Conservation (phyloP, 192 early-diverging fungal genomes). For the Piromyces sp. region DNA sequence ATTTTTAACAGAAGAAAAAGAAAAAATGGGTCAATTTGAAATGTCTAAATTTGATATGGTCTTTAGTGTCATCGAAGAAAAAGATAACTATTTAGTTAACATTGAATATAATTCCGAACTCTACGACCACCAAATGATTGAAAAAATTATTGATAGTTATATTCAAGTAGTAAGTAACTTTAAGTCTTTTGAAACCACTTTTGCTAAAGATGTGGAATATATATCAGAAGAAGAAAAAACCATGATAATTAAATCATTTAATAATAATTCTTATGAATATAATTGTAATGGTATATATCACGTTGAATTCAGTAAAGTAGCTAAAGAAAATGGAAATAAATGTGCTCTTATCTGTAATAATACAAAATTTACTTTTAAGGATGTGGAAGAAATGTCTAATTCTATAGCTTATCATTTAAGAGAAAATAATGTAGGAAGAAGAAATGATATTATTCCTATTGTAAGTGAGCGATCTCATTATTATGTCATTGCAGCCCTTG, state of each 20-base stretch:
- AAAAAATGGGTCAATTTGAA: neutral
- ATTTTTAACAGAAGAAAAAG: neutral
- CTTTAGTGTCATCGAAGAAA: neutral
- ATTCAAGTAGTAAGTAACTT: neutral
- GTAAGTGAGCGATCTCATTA: neutral
- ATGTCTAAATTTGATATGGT: neutral
- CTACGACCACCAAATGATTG: neutral
- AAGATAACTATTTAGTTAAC: neutral
- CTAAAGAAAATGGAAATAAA: neutral
- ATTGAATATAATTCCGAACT: neutral
- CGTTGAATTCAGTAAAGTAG: neutral
- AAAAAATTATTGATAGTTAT: neutral
- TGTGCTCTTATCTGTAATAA: neutral
- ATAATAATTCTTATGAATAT: neutral
- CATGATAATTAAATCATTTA: neutral
- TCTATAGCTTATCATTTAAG: neutral
- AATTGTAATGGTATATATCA: neutral
- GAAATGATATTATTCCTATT: neutral
- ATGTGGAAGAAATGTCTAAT: neutral
- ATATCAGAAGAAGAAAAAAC: neutral
- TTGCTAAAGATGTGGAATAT: neutral
- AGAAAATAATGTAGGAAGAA: neutral
- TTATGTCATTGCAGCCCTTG: conserved; percentile 5
- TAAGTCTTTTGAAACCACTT: neutral
- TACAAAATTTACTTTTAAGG: neutral